These are phyloP conservation scores for Starmerella bombicola DNA, from an alignment of 805 yeast genomes.

Conservation along the genomic window DNA sequence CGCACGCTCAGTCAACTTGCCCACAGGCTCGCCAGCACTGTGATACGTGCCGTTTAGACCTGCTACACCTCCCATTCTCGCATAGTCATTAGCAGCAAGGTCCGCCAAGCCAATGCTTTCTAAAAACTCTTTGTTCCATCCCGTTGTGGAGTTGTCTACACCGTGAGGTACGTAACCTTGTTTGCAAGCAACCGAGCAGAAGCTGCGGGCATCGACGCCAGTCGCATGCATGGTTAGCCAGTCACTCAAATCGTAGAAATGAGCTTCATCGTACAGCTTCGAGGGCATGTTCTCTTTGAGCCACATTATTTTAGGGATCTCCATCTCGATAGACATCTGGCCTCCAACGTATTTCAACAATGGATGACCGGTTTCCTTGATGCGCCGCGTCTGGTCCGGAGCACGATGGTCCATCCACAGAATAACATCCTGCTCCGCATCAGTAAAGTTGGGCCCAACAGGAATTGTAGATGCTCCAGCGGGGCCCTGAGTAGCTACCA, in stretches of 20 bases:
- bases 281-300: constrained; percentile 70
- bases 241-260: constrained; percentile 89
- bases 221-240: constrained; percentile 86
- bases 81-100: constrained; percentile 61
- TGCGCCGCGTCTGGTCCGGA: constrained; percentile 58
- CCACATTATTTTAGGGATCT: constrained; percentile 94
- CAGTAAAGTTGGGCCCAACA: constrained; percentile 82
- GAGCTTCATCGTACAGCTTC: constrained; percentile 43
- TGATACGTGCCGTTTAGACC: constrained; percentile 58
- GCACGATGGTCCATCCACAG: constrained; percentile 99
- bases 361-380: constrained; percentile 69
- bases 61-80: constrained; percentile 72
- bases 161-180: constrained; percentile 92
- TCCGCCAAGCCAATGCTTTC: constrained; percentile 58
- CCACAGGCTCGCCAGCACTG: constrained; percentile 84
- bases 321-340: constrained; percentile 96
- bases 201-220: constrained; percentile 73
- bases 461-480: constrained; percentile 62
- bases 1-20: constrained; percentile 49
- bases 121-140: constrained; percentile 82
- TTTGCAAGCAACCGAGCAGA: constrained; percentile 85
- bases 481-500: constrained; percentile 52
- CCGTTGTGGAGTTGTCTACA: constrained; percentile 70
- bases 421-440: constrained; percentile 66
- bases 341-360: constrained; percentile 91